These are phyloP conservation scores for Nemania abortiva DNA, from an alignment of 2,329 filamentous ascomycete genomes.

Conservation along the genomic window DNA sequence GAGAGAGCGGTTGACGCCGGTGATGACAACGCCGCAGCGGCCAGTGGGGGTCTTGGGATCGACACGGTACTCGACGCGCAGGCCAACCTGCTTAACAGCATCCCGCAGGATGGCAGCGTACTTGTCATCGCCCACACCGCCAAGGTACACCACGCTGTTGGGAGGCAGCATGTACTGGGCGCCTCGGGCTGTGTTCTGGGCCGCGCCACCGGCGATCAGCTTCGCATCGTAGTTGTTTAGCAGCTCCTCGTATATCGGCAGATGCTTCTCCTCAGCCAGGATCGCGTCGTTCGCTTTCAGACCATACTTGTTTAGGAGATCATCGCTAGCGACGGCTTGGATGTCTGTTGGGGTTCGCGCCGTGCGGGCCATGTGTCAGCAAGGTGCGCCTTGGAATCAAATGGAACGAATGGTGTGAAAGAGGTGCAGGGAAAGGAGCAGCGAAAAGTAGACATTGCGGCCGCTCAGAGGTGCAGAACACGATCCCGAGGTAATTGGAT, in stretches of 20 bases:
- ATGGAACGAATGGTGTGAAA: not conserved
- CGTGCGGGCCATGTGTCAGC: conserved; percentile 24
- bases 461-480: not conserved
- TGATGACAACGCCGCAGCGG: conserved; percentile 96
- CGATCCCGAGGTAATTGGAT: not conserved
- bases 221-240: conserved; percentile 93
- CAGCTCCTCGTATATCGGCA: conserved; percentile 91
- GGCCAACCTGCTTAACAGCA: conserved; percentile 86
- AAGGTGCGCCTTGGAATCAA: conserved; percentile 8
- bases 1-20: conserved; percentile 93
- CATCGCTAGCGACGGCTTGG: conserved; percentile 84
- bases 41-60: conserved; percentile 87
- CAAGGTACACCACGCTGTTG: conserved; percentile 92
- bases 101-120: conserved; percentile 90
- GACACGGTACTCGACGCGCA: conserved; percentile 94
- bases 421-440: not conserved
- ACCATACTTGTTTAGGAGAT: conserved; percentile 89
- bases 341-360: conserved; percentile 74
- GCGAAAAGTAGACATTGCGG: not conserved
- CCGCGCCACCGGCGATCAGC: conserved; percentile 94
- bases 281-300: conserved; percentile 98
- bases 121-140: conserved; percentile 95
- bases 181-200: conserved; percentile 96
- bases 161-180: conserved; percentile 94
- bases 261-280: conserved; percentile 92